Base-by-base conservation (phyloP, 345 rosid species). In the Psidium guajava region DNA sequence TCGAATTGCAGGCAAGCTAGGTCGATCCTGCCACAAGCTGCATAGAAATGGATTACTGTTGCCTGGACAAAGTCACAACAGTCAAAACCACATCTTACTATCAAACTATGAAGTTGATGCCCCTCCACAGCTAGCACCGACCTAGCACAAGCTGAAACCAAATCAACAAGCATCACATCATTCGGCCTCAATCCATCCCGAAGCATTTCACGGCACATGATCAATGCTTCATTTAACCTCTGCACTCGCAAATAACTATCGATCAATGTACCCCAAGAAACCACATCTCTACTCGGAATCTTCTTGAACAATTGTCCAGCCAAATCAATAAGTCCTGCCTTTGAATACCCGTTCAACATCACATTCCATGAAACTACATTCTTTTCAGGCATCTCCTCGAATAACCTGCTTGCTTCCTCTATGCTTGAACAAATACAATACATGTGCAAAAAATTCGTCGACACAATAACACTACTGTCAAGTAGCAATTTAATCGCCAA, bases 341-440 rank as follows among this genome's bases (percentile, higher is more conserved):
- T 96, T 0, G 96, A 88, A 86, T 93, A 95, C 54, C 98, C 99
- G 77, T 96, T 96, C 86, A 96, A 88, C 96, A 96, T 92, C 64
- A 95, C 98, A 87, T 95, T 96, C 98, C 99, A 95, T 0, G 98
- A 87, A 87, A 95, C 93, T 81, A 90, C 54, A 64, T 92, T 93
- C 89, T 87, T 93, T 59, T 93, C 94, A 11, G 86, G 85, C 98
- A 96, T 94, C 87, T 88, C 94, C 88, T 93, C 89, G 53, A 95
- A 94, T 92, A 95, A 77, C 57, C 85, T 64, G 55, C 92, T 89
- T 3, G 93, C 99, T 42, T 93, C 97, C 32, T 87, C 84, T 86
- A 94, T 89, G 86, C 92, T 90, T 8, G 90, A 90, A 87, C 90
- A 91, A 36, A 86, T n/a, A 87, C 95, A 94, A 73, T 94, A 96